Evolutionary conservation across 208 protist genomes (phyloP).

Genomic region (Trypanosoma mega): DNA sequence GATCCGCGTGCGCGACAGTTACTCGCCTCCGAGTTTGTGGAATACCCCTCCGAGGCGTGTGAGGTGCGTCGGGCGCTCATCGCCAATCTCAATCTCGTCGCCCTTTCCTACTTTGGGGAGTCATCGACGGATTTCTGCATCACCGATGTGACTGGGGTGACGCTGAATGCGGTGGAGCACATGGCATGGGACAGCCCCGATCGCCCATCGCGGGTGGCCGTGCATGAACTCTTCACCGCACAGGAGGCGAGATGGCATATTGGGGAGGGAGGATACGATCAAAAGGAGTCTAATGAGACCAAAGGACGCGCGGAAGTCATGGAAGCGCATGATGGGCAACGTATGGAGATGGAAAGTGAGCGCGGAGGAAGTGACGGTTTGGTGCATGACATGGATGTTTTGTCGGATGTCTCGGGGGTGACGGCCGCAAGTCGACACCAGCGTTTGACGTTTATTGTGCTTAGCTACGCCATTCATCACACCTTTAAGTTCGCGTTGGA

Average conservation of each 20-base stretch:
- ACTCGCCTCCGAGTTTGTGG: constrained; percentile 11
- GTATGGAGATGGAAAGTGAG: too few relatives aligned
- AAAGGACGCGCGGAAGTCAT: neutral
- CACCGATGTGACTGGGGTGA: constrained; percentile 13
- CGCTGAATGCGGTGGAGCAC: constrained; percentile 1
- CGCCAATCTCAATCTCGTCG: constrained; percentile 23
- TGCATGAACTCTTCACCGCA: constrained; percentile 4
- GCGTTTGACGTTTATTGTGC: constrained; percentile 18
- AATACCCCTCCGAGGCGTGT: constrained; percentile 9
- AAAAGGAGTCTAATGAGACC: neutral
- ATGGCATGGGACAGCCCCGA: constrained; percentile 12
- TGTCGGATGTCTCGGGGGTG: neutral
- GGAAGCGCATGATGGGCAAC: neutral
- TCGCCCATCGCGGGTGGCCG: constrained; percentile 4
- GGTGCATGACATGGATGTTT: too few relatives aligned
- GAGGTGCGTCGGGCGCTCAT: constrained; percentile 15
- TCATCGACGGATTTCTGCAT: neutral
- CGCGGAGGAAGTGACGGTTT: too few relatives aligned
- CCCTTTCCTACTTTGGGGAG: constrained; percentile 15
- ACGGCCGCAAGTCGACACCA: neutral
- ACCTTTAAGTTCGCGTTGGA: constrained; percentile 15
- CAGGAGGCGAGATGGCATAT: constrained; percentile 14
- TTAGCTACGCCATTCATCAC: constrained; percentile 23
- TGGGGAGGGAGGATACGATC: neutral
- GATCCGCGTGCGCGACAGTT: constrained; percentile 22